A percentile compares a stretch with the other conserved stretches of the same genome.
Evolutionary conservation across 768 basidiomycete genomes (phyloP).

Genomic region (Hygrophoropsis aurantiaca): DNA sequence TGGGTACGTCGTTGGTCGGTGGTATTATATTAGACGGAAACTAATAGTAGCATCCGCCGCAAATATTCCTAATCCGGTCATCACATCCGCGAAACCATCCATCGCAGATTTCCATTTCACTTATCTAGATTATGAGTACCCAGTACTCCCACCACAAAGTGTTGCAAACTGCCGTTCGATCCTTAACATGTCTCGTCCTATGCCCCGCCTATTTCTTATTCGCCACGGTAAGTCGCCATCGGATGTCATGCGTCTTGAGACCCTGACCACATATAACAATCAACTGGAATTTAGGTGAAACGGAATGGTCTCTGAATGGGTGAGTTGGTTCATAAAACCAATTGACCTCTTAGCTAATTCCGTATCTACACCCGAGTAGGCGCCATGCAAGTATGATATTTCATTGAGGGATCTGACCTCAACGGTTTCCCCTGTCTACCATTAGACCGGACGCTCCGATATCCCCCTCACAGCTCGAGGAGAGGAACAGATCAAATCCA

Average conservation of each 20-base stretch:
- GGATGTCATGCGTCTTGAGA: neutral
- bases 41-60: neutral
- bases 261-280: no score
- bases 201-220: constrained; percentile 77
- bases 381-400: constrained; percentile 52
- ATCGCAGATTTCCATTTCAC: no score
- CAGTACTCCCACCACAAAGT: no score
- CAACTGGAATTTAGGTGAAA: constrained; percentile 60
- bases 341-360: constrained; percentile 9
- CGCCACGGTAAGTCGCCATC: constrained; percentile 59
- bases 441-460: constrained; percentile 82
- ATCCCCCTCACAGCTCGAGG: constrained; percentile 84
- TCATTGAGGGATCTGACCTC: constrained; percentile 3
- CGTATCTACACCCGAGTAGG: constrained; percentile 30
- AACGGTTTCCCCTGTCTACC: neutral
- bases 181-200: constrained; percentile 40
- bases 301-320: constrained; percentile 92
- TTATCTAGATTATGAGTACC: no score
- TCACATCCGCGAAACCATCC: neutral
- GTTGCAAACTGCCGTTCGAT: no score
- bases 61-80: no score
- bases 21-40: no score
- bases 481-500: constrained; percentile 63
- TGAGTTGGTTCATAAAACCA: constrained; percentile 29
- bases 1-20: no score